phyloP scores from a whole-genome alignment of 305 asterid species.

The Solanum hybrid region DNA sequence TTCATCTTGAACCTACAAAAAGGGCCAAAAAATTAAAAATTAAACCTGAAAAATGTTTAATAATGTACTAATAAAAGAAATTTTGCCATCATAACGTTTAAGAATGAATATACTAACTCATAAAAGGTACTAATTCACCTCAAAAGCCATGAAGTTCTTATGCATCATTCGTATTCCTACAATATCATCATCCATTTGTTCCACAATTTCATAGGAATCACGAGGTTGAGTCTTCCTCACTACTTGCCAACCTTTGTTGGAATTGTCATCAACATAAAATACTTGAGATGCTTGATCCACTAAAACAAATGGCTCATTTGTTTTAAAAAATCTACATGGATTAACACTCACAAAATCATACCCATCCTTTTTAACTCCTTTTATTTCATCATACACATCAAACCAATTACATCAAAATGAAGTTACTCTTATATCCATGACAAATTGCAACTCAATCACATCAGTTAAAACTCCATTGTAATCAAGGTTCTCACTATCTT shows the following conservation, averaged over 20 bases:
- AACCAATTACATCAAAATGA: not conserved
- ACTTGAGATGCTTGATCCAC: not conserved
- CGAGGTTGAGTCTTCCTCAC: not conserved
- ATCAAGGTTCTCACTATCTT: not conserved
- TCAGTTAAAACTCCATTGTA: not conserved
- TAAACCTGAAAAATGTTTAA: not conserved
- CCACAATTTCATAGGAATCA: not conserved
- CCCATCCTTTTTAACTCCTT: not conserved
- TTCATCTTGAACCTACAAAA: not conserved
- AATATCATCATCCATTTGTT: not conserved
- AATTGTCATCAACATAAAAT: not conserved
- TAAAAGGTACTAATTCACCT: not conserved
- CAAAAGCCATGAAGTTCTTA: too few relatives aligned
- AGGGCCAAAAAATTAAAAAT: not conserved
- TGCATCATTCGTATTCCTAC: not conserved
- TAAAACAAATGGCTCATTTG: not conserved
- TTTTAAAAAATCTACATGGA: not conserved
- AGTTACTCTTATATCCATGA: not conserved
- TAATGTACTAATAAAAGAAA: not conserved
- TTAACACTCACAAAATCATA: not conserved
- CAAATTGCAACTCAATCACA: not conserved
- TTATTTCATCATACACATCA: not conserved
- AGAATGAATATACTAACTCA: not conserved
- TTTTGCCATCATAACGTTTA: not conserved
- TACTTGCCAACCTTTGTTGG: not conserved